A percentile compares a stretch with the other conserved stretches of the same genome.
Evolutionary conservation across 139 green algal species (phyloP).

Genomic region (Micractinium conductrix): DNA sequence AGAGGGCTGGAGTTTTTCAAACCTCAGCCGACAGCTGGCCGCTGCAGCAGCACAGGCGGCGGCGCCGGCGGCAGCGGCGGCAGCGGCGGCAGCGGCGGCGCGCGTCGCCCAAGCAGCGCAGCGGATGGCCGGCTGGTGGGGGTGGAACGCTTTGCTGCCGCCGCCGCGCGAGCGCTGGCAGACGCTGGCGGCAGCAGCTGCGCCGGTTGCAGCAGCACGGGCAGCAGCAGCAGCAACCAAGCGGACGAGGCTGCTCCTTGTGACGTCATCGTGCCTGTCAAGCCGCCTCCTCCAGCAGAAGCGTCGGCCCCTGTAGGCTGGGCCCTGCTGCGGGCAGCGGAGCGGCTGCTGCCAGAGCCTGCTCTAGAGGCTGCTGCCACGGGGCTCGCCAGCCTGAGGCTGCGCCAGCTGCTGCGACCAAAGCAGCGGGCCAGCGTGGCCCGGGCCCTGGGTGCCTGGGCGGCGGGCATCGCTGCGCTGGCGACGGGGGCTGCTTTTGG

Average conservation of each 20-base stretch:
- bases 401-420: not conserved
- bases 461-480: too few species aligned
- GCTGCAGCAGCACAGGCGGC: not conserved
- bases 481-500: too few species aligned
- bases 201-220: not conserved
- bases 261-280: too few species aligned
- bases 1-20: not conserved
- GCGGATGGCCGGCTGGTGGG: not conserved
- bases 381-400: conserved; percentile 1
- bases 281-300: too few species aligned
- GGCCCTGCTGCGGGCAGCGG: not conserved
- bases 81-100: not conserved
- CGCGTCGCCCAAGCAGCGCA: not conserved
- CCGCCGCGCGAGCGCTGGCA: not conserved
- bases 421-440: not conserved
- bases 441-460: not conserved
- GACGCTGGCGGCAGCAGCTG: not conserved
- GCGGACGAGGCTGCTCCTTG: not conserved
- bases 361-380: not conserved
- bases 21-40: not conserved
- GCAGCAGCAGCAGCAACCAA: not conserved
- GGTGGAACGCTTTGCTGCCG: not conserved
- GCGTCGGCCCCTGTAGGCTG: too few species aligned
- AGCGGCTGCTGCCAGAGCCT: not conserved
- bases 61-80: not conserved